phyloP scores from a whole-genome alignment of 129 eudicot genomes.

The Chrysanthemum makinoi region DNA sequence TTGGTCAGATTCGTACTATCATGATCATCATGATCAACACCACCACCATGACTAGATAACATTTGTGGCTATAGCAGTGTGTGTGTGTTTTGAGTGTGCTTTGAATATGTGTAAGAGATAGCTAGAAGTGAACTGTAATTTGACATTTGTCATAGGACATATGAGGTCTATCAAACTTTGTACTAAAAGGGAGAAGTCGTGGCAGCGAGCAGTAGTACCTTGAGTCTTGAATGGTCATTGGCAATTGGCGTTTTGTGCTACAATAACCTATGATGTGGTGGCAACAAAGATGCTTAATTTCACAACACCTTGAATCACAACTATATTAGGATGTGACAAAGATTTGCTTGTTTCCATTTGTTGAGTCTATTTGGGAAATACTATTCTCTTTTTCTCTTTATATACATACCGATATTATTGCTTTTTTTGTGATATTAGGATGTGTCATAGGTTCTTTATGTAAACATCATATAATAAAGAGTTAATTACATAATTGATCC shows the following conservation, averaged over 20 bases:
- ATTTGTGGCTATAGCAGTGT: conserved; percentile 27
- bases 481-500: no score
- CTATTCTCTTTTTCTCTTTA: conserved; percentile 25
- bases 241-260: conserved; percentile 35
- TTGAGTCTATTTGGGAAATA: conserved; percentile 38
- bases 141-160: conserved; percentile 40
- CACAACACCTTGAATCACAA: conserved; percentile 28
- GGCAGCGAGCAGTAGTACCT: conserved; percentile 33
- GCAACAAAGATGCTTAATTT: conserved; percentile 37
- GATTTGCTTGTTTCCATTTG: conserved; percentile 40
- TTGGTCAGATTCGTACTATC: conserved; percentile 9
- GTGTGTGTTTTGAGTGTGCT: conserved; percentile 15
- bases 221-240: conserved; percentile 36
- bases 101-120: conserved; percentile 28
- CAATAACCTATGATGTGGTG: conserved; percentile 32
- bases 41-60: conserved; percentile 30
- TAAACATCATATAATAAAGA: no score
- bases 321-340: conserved; percentile 40
- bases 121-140: conserved; percentile 28
- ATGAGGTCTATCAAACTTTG: conserved; percentile 33
- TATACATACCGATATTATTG: conserved; percentile 24
- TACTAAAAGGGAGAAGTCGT: conserved; percentile 33
- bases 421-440: conserved; percentile 25
- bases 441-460: conserved; percentile 24
- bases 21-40: conserved; percentile 10